Conservation (phyloP, 2,329 filamentous ascomycete species). For the Ophiocordyceps polyrhachis-furcata region DNA sequence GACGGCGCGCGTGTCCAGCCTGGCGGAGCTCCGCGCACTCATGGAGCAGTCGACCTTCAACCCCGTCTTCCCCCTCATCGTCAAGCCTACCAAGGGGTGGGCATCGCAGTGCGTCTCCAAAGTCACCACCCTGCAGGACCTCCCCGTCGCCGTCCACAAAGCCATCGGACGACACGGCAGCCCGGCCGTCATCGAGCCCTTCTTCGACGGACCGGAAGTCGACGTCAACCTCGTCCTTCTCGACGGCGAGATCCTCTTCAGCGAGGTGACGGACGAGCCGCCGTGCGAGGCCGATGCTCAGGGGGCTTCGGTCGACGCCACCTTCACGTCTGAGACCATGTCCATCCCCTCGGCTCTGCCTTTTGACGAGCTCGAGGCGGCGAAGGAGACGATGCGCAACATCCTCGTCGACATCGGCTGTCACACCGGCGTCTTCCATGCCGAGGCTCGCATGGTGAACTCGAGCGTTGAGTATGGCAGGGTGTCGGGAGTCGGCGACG, state of each 20-base stretch:
- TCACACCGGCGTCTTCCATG: background rate
- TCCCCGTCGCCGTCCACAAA: background rate
- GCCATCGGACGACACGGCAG: background rate
- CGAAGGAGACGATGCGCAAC: background rate
- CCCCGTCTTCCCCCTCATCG: background rate
- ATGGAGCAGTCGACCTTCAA: background rate
- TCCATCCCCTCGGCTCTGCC: background rate
- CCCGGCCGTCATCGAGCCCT: background rate
- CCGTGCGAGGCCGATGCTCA: background rate
- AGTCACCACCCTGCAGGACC: background rate
- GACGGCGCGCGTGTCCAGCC: background rate
- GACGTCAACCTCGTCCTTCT: slow-evolving; percentile 1
- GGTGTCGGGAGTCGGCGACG: background rate
- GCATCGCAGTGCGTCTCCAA: background rate
- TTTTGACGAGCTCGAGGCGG: background rate
- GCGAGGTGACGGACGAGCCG: background rate
- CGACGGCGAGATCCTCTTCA: background rate
- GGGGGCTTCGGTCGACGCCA: background rate
- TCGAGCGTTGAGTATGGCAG: background rate
- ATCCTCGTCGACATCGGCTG: background rate
- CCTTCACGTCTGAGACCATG: background rate
- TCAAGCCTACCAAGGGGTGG: slow-evolving; percentile 1
- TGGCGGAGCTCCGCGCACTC: background rate
- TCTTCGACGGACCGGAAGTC: background rate
- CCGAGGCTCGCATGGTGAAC: background rate